Base-by-base conservation (phyloP, 805 yeast genomes). In the Nakazawaea ernobii region DNA sequence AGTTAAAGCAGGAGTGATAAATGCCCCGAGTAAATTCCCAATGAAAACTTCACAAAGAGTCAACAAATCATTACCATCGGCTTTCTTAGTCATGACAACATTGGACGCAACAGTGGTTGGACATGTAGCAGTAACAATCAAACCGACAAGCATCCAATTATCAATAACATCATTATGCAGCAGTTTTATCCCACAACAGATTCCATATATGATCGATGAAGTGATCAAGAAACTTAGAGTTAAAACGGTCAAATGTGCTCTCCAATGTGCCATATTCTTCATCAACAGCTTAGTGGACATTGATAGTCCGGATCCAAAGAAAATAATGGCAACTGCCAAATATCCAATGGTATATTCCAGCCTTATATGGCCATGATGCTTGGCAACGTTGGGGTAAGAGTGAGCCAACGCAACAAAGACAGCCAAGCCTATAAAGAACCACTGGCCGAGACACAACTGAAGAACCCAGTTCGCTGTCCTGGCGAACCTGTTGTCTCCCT, bases 61-160 rank as follows among this genome's bases (percentile, higher is more conserved):
- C 45, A 89, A 66, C 14, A 84, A 66, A 53, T 80, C 91, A 63
- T 89, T 87, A 8, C 96, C 97, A 54, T 84, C 81, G 0, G 97
- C 96, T 49, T 77, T 77, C 45, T 81, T 75, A 6, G 97, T 90
- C 96, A 90, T 90, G 28, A 90, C 91, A 28, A 90, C 96, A 60
- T 90, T 90, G 1, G 96, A 88, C 0, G 91, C 80, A 15, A 90
- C 95, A 0, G 97, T 90, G 8, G 97, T 90, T 28, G 97, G 97
- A 62, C 95, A 86, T 10, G 92, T 77, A 29, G 87, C 86, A 2
- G 96, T 86, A 40, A 88, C 84, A 15, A 90, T 77, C 49, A 90
- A 64, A 0, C 97, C 97, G 11, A 85, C 85, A 20, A 90, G 67
- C 55, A 88, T 75, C 88, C 94, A 88, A 32, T 77, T 73, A 55